Percentiles rank a stretch among this genome's conserved stretches.
phyloP scores from a whole-genome alignment of 805 yeast genomes.

The Pichia pseudocactophila region DNA sequence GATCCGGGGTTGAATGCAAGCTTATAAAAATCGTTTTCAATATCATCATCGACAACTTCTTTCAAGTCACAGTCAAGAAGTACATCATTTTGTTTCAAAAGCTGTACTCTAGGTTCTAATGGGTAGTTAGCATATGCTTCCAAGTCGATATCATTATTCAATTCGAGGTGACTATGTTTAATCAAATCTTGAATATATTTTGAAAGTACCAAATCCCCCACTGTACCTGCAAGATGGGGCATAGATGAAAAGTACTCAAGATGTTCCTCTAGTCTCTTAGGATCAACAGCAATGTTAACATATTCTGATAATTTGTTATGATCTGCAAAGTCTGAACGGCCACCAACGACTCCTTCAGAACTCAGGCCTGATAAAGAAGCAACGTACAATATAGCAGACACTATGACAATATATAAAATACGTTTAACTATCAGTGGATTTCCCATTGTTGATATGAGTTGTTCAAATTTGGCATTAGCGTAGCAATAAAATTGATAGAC shows the following conservation, averaged over 20 bases:
- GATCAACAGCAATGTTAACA: constrained; percentile 44
- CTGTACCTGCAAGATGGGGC: constrained; percentile 85
- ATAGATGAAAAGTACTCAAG: constrained; percentile 65
- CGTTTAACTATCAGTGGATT: constrained; percentile 80
- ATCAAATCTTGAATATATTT: constrained; percentile 55
- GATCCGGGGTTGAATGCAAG: constrained; percentile 66
- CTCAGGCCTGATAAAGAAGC: constrained; percentile 50
- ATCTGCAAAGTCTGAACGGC: constrained; percentile 57
- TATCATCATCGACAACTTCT: constrained; percentile 14
- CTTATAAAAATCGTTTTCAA: constrained; percentile 10
- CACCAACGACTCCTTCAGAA: constrained; percentile 33
- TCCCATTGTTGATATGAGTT: constrained; percentile 55
- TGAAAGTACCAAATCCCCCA: constrained; percentile 71
- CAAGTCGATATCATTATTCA: constrained; percentile 41
- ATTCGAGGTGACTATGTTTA: constrained; percentile 44
- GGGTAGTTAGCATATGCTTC: constrained; percentile 64
- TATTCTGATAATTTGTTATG: constrained; percentile 41
- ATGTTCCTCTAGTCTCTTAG: constrained; percentile 51
- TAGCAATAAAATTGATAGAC: constrained; percentile 39
- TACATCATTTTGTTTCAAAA: constrained; percentile 17
- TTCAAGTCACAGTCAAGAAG: constrained; percentile 17
- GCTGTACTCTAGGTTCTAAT: constrained; percentile 20
- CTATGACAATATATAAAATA: constrained; percentile 57
- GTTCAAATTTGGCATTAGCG: constrained; percentile 42
- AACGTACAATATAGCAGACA: constrained; percentile 49